Conservation (phyloP, 2,329 filamentous ascomycete species). For the Dactylellina leptospora region DNA sequence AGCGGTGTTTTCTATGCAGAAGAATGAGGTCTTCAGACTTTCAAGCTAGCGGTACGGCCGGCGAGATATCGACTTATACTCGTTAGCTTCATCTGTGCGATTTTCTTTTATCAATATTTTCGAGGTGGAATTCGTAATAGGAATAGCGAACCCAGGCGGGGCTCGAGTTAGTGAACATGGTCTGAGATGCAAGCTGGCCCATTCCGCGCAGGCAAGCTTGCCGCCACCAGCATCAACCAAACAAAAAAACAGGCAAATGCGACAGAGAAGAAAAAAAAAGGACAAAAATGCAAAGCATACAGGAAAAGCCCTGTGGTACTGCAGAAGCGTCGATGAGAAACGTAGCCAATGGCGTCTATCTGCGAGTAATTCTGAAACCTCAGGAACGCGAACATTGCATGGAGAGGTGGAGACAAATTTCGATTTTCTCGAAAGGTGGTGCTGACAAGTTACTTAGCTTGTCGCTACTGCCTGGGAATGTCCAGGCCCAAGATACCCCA, state of each 20-base stretch:
- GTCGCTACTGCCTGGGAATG: neutral
- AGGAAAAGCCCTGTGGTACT: neutral
- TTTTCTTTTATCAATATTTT: conserved; percentile 15
- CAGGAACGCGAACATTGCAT: conserved; percentile 53
- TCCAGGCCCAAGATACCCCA: conserved; percentile 1
- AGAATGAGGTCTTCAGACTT: neutral
- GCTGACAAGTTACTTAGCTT: neutral
- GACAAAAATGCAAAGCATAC: conserved; percentile 36
- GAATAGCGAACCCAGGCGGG: conserved; percentile 34
- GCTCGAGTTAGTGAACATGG: conserved; percentile 1
- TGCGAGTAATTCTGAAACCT: conserved; percentile 49
- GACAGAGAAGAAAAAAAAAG: too few relatives aligned
- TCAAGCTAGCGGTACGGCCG: conserved; percentile 22
- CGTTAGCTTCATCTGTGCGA: conserved; percentile 32
- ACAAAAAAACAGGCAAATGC: neutral
- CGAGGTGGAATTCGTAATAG: conserved; percentile 30
- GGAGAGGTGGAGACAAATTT: conserved; percentile 32
- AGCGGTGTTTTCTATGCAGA: too few relatives aligned
- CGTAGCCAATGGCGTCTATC: conserved; percentile 31
- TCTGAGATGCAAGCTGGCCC: conserved; percentile 12
- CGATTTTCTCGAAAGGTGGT: neutral
- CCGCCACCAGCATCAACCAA: neutral
- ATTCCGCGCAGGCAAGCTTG: neutral
- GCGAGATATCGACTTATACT: conserved; percentile 16
- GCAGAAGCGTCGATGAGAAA: conserved; percentile 4